phyloP scores from a whole-genome alignment of 78 protist genomes.

The Mantamonas sphyraenae region DNA sequence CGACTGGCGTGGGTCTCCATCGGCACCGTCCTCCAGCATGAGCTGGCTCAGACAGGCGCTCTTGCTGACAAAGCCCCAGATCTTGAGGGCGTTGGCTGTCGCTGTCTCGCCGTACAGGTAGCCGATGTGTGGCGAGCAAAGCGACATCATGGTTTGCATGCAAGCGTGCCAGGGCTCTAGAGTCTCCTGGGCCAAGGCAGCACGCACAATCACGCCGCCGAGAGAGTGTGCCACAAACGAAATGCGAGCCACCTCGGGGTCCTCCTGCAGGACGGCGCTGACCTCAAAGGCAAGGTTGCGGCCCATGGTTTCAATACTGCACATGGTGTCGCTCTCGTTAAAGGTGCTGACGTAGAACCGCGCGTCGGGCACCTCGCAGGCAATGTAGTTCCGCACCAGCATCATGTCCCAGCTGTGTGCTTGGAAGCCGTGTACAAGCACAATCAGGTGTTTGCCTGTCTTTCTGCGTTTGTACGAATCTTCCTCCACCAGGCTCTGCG shows the following conservation, averaged over 20 bases:
- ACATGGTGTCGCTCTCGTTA: background rate
- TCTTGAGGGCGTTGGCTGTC: no score
- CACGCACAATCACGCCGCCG: background rate
- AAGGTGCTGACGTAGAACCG: background rate
- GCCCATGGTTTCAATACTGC: background rate
- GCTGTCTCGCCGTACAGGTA: no score
- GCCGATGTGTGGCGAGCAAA: background rate
- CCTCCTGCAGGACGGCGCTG: background rate
- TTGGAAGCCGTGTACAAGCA: background rate
- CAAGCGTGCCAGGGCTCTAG: no score
- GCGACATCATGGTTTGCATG: background rate
- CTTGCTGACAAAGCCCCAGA: no score
- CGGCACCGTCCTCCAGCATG: no score
- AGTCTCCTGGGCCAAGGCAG: background rate
- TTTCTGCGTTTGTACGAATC: no score
- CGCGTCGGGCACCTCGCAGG: background rate
- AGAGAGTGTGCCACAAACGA: background rate
- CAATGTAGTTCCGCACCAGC: background rate
- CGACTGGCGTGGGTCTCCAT: no score
- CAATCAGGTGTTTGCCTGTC: background rate
- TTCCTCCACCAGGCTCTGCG: no score
- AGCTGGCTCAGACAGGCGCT: no score
- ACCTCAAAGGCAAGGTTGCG: background rate
- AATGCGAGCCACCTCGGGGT: background rate
- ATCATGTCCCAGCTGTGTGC: background rate